Evolutionary conservation across 1,139 yeast species (phyloP), one percentile per base, ranked within the genome.

Genomic region (Debaryomyces fabryi): DNA sequence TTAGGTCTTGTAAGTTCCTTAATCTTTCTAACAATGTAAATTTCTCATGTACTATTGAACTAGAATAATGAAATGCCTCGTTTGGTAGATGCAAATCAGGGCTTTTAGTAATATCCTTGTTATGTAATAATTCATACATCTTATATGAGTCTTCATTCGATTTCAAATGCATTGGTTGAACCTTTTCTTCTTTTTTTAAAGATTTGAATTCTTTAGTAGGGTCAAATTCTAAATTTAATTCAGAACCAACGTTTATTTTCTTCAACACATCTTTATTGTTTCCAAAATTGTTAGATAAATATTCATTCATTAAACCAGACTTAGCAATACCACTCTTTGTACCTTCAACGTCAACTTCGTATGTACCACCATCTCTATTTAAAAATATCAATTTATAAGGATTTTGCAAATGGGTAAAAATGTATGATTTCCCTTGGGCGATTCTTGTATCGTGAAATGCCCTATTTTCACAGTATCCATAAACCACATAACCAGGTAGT

Each of bases 351-450:
- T 54, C 50, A 2, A 58, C 67, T 49, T 67, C 71, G 50, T 56
- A 67, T 8, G 67, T 63, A 3, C 70, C 71, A 23, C 59, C 59
- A 2, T 57, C 49, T 37, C 54, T 53, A 45, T 62, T 63, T 47
- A 67, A 54, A 16, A 67, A 63, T 2, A 67, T 50, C 40, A 67
- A 54, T 44, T 58, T 57, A 42, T 48, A 57, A 6, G 71, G 71
- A 34, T 59, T 59, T 6, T 62, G 61, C 46, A 65, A 53, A 50
- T 65, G 55, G 2, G 71, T 58, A 56, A 62, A 52, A 10, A 59
- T 42, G 47, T 60, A 66, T 7, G 67, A 58, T 44, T 60, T 64
- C 7, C 65, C 68, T 53, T 65, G 67, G 24, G 61, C 58, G 18
- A 57, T 55, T 46, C 72, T 56, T 6, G 54, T 58, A 27, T 57